phyloP scores from a whole-genome alignment of 2,329 filamentous ascomycete genomes.

The Fonsecaea multimorphosa region DNA sequence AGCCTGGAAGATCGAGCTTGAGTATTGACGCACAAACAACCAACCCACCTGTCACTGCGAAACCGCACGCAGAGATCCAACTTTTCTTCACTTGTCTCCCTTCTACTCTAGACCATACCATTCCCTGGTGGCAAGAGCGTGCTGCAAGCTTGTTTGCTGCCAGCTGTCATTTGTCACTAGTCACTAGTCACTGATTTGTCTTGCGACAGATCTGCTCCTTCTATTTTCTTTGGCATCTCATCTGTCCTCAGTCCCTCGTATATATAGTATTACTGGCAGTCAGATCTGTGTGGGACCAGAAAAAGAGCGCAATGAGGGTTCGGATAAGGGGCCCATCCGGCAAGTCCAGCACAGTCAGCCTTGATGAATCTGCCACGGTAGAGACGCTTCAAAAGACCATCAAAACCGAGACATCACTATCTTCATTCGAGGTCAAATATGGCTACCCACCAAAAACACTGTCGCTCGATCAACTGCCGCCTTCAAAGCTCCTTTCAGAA shows the following conservation, averaged over 20 bases:
- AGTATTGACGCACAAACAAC: background rate
- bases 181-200: background rate
- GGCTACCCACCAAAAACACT: slow-evolving; percentile 80
- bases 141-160: slow-evolving; percentile 19
- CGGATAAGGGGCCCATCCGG: slow-evolving; percentile 77
- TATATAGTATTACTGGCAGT: background rate
- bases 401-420: slow-evolving; percentile 67
- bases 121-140: slow-evolving; percentile 8
- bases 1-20: background rate
- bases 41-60: background rate
- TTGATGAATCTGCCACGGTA: slow-evolving; percentile 68
- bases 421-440: slow-evolving; percentile 77
- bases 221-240: background rate
- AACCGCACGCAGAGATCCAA: background rate
- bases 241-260: slow-evolving; percentile 8
- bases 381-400: slow-evolving; percentile 50
- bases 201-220: background rate
- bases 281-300: background rate
- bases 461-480: slow-evolving; percentile 61
- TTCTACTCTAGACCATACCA: slow-evolving; percentile 19
- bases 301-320: slow-evolving; percentile 65
- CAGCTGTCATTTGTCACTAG: too few species aligned
- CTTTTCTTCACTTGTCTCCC: background rate
- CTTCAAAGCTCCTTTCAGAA: slow-evolving; percentile 58
- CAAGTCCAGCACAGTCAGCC: slow-evolving; percentile 67